These are phyloP conservation scores for Hibiscus syriacus DNA, from an alignment of 345 rosid species.

Conservation along the genomic window DNA sequence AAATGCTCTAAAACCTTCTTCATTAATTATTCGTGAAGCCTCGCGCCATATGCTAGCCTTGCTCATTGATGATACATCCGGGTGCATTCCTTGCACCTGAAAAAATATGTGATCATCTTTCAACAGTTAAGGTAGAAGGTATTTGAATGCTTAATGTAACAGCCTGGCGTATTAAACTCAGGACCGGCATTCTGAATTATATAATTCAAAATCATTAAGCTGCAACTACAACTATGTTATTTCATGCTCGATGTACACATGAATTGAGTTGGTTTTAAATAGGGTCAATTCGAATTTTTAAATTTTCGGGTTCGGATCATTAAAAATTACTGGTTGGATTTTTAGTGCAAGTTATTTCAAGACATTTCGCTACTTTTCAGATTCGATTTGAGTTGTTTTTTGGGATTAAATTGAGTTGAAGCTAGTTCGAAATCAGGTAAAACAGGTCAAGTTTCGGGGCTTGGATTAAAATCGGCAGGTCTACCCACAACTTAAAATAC, in stretches of 20 bases:
- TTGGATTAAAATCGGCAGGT: too few relatives aligned
- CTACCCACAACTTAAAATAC: neutral
- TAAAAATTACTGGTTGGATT: too few relatives aligned
- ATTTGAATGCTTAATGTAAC: neutral
- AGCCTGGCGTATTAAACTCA: neutral
- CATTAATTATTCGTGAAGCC: conserved; percentile 67
- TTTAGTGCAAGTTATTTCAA: too few relatives aligned
- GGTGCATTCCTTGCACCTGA: conserved; percentile 96
- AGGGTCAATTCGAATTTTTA: too few relatives aligned
- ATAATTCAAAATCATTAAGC: neutral
- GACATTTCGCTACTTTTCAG: too few relatives aligned
- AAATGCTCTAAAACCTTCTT: conserved; percentile 92
- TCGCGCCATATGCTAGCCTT: conserved; percentile 68
- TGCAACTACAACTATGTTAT: neutral
- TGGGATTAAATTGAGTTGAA: too few relatives aligned
- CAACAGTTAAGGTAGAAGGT: neutral
- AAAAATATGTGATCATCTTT: conserved; percentile 1
- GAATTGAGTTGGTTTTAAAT: too few relatives aligned
- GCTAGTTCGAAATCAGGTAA: too few relatives aligned
- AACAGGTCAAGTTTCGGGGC: too few relatives aligned
- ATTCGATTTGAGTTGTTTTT: too few relatives aligned
- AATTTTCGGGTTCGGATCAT: too few relatives aligned
- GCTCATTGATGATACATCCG: conserved; percentile 52
- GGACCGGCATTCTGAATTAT: neutral
- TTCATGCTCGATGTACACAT: neutral